Conservation (phyloP, 257 asterid genomes). For the Avicennia marina region DNA sequence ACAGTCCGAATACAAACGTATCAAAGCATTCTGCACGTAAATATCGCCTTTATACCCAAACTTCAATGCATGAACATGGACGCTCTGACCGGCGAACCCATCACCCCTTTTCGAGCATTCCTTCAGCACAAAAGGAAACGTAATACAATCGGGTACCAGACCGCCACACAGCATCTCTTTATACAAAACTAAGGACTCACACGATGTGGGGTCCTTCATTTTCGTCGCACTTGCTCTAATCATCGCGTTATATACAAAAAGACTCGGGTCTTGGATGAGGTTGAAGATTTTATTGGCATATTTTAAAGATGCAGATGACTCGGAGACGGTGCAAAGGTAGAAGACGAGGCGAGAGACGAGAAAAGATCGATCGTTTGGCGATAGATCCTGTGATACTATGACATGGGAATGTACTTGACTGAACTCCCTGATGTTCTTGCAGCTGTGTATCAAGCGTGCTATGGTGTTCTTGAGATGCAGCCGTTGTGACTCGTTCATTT, state of each 20-base stretch:
- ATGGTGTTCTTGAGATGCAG: constrained; percentile 31
- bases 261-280: constrained; percentile 34
- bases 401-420: constrained; percentile 59
- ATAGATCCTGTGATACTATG: constrained; percentile 35
- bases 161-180: constrained; percentile 36
- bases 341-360: constrained; percentile 63
- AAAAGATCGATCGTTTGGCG: constrained; percentile 37
- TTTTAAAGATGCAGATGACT: constrained; percentile 33
- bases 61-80: constrained; percentile 48
- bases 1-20: constrained; percentile 46
- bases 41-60: constrained; percentile 50
- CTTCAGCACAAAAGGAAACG: constrained; percentile 65
- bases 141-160: constrained; percentile 49
- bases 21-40: constrained; percentile 60
- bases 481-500: constrained; percentile 35
- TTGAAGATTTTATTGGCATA: constrained; percentile 46
- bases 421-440: constrained; percentile 45
- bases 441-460: constrained; percentile 38
- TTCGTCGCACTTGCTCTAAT: constrained; percentile 62
- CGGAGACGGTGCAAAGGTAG: constrained; percentile 39
- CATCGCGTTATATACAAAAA: constrained; percentile 61
- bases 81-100: constrained; percentile 32
- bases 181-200: constrained; percentile 39
- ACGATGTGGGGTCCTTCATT: constrained; percentile 29
- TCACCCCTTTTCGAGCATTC: constrained; percentile 52